Conservation (phyloP, 2,329 filamentous ascomycete species). For the Drechslera avenae region DNA sequence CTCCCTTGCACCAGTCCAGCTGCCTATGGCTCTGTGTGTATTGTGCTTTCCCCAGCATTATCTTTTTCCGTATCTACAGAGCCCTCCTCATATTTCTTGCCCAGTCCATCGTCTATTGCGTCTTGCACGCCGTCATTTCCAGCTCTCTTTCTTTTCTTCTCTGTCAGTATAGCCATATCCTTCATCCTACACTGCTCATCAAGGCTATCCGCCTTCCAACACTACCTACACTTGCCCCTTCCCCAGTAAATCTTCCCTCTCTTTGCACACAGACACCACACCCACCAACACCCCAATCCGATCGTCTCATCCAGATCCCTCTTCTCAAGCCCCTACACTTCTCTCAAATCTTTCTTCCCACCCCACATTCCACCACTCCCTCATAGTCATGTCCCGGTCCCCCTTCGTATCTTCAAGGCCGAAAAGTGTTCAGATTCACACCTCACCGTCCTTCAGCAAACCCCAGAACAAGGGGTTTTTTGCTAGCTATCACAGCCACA, state of each 20-base stretch:
- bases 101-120: background rate
- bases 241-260: background rate
- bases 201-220: background rate
- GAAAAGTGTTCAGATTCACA: slow-evolving; percentile 28
- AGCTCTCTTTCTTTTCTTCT: background rate
- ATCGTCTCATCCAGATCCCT: background rate
- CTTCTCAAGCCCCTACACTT: background rate
- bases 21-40: too few relatives aligned
- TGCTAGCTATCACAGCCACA: slow-evolving; percentile 5
- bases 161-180: too few relatives aligned
- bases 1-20: too few relatives aligned
- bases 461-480: slow-evolving; percentile 9
- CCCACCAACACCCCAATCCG: too few relatives aligned
- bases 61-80: too few relatives aligned
- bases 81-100: too few relatives aligned
- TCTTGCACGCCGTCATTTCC: background rate
- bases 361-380: background rate
- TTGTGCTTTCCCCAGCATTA: too few relatives aligned
- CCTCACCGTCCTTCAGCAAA: slow-evolving; percentile 8
- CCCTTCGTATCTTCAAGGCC: background rate
- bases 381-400: slow-evolving; percentile 19
- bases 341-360: background rate
- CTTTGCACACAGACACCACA: too few relatives aligned
- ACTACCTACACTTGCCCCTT: background rate
- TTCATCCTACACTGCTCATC: too few relatives aligned